Conservation (phyloP, 2,329 filamentous ascomycete genomes). For the Lizonia empirigonia region DNA sequence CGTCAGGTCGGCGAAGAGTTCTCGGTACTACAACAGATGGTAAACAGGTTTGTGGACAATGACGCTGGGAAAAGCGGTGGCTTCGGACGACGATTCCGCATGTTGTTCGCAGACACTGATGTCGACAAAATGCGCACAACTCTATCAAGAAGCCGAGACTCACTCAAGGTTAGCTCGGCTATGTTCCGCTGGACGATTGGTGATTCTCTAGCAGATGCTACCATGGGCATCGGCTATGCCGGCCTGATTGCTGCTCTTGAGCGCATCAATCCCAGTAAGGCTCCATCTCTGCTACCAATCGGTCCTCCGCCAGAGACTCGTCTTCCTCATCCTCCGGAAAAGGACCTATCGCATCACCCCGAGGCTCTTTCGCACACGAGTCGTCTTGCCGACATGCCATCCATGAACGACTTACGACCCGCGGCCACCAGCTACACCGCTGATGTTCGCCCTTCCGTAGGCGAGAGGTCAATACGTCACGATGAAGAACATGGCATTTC, state of each 20-base stretch:
- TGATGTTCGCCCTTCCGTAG: conserved; percentile 17
- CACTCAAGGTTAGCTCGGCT: conserved; percentile 66
- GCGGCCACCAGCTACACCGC: conserved; percentile 16
- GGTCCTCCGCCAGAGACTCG: conserved; percentile 41
- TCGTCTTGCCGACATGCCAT: conserved; percentile 18
- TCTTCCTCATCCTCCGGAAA: conserved; percentile 36
- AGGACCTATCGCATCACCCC: conserved; percentile 19
- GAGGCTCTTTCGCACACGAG: conserved; percentile 8
- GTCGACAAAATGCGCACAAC: conserved; percentile 65
- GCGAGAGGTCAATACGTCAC: conserved; percentile 24
- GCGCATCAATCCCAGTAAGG: conserved; percentile 49
- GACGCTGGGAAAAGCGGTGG: conserved; percentile 63
- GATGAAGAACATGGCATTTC: conserved; percentile 24
- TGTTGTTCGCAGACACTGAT: conserved; percentile 60
- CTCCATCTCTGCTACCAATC: conserved; percentile 31
- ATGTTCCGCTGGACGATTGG: conserved; percentile 71
- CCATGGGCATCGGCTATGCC: conserved; percentile 70
- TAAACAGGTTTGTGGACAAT: conserved; percentile 64
- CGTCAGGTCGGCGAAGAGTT: conserved; percentile 66
- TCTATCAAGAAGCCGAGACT: conserved; percentile 64
- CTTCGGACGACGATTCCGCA: conserved; percentile 67
- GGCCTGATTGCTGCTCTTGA: conserved; percentile 69
- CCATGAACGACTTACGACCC: conserved; percentile 26
- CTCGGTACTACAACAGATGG: conserved; percentile 66
- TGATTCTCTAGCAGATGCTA: conserved; percentile 61